phyloP scores from a whole-genome alignment of 140 eudicot species.

The Cichorium intybus region DNA sequence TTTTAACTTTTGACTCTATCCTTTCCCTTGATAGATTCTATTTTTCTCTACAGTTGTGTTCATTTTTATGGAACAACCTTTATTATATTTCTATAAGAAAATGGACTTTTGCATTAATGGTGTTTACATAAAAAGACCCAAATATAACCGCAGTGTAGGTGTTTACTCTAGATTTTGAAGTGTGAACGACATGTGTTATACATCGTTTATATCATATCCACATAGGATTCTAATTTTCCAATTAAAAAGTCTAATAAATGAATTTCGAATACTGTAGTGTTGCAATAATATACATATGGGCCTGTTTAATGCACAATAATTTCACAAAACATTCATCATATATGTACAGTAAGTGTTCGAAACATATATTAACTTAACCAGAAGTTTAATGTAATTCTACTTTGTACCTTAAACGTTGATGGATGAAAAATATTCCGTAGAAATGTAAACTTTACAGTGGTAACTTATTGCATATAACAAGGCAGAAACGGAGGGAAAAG shows the following conservation, averaged over 20 bases:
- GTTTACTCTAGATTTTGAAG: not conserved
- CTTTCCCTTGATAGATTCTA: not conserved
- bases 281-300: not conserved
- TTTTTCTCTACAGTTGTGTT: not conserved
- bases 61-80: not conserved
- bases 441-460: not conserved
- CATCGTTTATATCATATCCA: not conserved
- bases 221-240: not conserved
- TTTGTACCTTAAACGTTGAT: not conserved
- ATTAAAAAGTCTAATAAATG: no score
- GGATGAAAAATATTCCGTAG: not conserved
- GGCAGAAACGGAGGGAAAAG: not conserved
- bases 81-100: not conserved
- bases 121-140: no score
- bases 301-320: not conserved
- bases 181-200: not conserved
- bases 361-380: not conserved
- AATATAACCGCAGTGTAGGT: no score
- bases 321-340: not conserved
- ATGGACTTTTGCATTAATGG: not conserved
- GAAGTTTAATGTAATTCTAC: not conserved
- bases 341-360: not conserved
- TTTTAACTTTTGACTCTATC: constrained; percentile 4
- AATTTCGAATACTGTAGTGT: not conserved
- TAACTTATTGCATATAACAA: not conserved